Percentiles rank a stretch among this genome's conserved stretches.
These are phyloP conservation scores for Kurtzmaniella natalensis DNA, from an alignment of 1,139 yeast species.

Conservation along the genomic window DNA sequence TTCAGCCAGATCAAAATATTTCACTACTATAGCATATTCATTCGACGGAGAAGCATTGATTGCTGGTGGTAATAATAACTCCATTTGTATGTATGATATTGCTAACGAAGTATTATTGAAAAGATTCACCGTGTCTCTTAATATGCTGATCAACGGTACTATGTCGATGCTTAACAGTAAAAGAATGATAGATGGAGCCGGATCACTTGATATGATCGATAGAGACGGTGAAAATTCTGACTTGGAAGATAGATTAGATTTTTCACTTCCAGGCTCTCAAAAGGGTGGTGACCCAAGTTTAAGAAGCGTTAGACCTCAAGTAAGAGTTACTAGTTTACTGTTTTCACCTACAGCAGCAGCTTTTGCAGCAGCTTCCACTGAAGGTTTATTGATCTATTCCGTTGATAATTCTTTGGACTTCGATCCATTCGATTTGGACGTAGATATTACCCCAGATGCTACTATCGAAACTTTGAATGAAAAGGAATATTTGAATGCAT, in stretches of 20 bases:
- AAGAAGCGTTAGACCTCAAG: slow-evolving; percentile 72
- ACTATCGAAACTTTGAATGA: slow-evolving; percentile 61
- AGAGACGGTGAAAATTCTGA: slow-evolving; percentile 84
- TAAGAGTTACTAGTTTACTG: slow-evolving; percentile 69
- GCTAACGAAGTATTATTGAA: slow-evolving; percentile 80
- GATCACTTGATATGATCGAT: slow-evolving; percentile 73
- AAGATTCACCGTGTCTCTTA: slow-evolving; percentile 78
- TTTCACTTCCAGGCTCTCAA: slow-evolving; percentile 79
- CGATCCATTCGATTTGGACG: slow-evolving; percentile 93
- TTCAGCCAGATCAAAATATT: slow-evolving; percentile 78
- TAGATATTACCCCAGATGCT: slow-evolving; percentile 84
- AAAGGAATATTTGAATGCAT: slow-evolving; percentile 71
- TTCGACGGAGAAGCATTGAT: slow-evolving; percentile 84
- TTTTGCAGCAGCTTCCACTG: slow-evolving; percentile 95
- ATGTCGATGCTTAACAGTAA: slow-evolving; percentile 71
- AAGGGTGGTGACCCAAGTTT: slow-evolving; percentile 81
- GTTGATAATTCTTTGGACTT: slow-evolving; percentile 72
- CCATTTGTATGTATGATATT: slow-evolving; percentile 86
- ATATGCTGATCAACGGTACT: slow-evolving; percentile 92
- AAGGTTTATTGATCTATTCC: slow-evolving; percentile 81
- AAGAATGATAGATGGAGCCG: slow-evolving; percentile 82
- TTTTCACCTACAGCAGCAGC: slow-evolving; percentile 91
- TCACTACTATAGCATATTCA: slow-evolving; percentile 77
- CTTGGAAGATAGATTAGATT: slow-evolving; percentile 75
- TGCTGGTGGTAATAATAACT: slow-evolving; percentile 92